Evolutionary conservation across 371 early-diverging fungal species (phyloP), one percentile per base, ranked within the genome.

Genomic region (Dinochytrium kinnereticum): DNA sequence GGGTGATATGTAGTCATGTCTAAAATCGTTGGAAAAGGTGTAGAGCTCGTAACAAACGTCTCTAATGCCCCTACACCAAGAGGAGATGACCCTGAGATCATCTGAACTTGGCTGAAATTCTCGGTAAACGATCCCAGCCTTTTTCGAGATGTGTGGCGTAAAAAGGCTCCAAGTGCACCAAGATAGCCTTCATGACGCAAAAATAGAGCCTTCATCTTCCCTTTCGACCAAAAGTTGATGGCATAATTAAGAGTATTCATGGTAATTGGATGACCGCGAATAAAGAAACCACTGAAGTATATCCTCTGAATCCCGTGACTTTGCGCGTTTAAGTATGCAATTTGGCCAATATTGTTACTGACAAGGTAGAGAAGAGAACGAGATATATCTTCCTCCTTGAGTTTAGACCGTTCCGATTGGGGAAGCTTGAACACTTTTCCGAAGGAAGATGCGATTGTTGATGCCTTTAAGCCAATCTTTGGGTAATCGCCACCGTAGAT

Each of bases 301-400:
- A 98, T 97, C 55, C 84, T 57, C 74, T 86, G 89, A 70, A 97
- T 87, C n/a, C 91, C 92, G 83, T 98, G 96, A 31, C 92, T 91
- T 75, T 94, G 90, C 1, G 98, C 98, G 78, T 95, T 96, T 71
- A 98, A 82, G 78, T 96, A 97, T 0, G 97, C 98, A 59, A 98
- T 97, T 83, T 98, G 98, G 21, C 97, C 97, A 86, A 98, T 94
- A 80, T 96, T 97, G 85, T 98, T 98, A 80, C 95, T 95, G 72
- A 96, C 91, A 92, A 96, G 95, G 83, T 89, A 95, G 40, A 97
- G 84, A 69, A 98, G 78, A 50, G 94, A 94, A 49, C 93, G 87
- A 3, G 95, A 89, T 61, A 98, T 93, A 79, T 97, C 98, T 49
- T 91, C 88, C 24, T 90, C 84, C 40, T 80, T 81, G 72, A 94